phyloP scores from a whole-genome alignment of 768 basidiomycete species.

The Rossbeevera mucosa region DNA sequence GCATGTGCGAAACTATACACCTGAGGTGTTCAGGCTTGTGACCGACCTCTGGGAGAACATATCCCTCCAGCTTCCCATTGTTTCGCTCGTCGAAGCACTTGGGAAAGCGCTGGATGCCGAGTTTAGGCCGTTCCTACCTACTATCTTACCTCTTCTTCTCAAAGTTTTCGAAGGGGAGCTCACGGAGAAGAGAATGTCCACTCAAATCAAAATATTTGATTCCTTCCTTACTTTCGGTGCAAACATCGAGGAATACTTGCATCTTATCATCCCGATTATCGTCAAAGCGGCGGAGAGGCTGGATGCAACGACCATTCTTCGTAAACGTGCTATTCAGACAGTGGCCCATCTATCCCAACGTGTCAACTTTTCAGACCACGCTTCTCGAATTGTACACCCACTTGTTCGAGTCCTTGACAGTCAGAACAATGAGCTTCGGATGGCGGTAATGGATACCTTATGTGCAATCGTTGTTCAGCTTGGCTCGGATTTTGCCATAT shows the following conservation, averaged over 20 bases:
- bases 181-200: conserved; percentile 69
- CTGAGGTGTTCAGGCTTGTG: conserved; percentile 78
- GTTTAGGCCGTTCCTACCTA: conserved; percentile 93
- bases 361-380: conserved; percentile 97
- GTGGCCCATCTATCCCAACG: conserved; percentile 86
- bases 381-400: conserved; percentile 94
- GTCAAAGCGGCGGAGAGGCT: conserved; percentile 84
- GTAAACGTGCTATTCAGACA: conserved; percentile 86
- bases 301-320: conserved; percentile 67
- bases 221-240: conserved; percentile 93
- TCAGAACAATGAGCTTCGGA: conserved; percentile 72
- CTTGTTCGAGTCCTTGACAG: conserved; percentile 80
- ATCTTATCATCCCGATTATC: conserved; percentile 93
- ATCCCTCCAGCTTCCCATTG: conserved; percentile 83
- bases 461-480: conserved; percentile 91
- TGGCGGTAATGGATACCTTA: conserved; percentile 87
- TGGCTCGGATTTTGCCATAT: conserved; percentile 95
- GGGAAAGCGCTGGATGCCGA: conserved; percentile 94
- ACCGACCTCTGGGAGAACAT: conserved; percentile 87
- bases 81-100: conserved; percentile 86
- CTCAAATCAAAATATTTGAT: conserved; percentile 89
- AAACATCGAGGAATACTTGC: conserved; percentile 96
- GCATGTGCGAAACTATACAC: conserved; percentile 89
- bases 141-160: conserved; percentile 82
- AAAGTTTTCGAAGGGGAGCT: conserved; percentile 89